Conservation (phyloP, 2,329 filamentous ascomycete genomes). For the Verticillium tricorpus region DNA sequence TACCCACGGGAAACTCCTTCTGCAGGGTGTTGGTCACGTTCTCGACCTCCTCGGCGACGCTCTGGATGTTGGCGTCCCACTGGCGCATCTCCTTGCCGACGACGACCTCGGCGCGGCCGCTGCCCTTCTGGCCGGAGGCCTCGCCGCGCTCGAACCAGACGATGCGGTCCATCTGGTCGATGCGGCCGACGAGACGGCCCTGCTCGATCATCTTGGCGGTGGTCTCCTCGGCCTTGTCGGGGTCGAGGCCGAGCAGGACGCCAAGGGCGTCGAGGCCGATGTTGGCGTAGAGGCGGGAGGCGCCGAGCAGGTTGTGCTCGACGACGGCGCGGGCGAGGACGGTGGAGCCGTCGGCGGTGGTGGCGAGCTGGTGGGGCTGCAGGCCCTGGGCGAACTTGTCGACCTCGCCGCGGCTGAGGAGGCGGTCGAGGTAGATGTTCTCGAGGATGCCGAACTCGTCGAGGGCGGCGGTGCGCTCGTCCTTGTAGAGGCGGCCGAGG, state of each 20-base stretch:
- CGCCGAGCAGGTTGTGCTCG: conserved; percentile 90
- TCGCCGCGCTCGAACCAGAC: conserved; percentile 82
- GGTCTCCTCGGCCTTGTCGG: conserved; percentile 81
- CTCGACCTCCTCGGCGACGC: conserved; percentile 84
- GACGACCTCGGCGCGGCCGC: conserved; percentile 57
- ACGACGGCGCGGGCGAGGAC: conserved; percentile 90
- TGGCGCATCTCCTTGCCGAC: conserved; percentile 69
- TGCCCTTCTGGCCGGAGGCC: conserved; percentile 64
- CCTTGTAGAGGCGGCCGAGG: conserved; percentile 84
- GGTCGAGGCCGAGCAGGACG: conserved; percentile 69
- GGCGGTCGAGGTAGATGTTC: conserved; percentile 93
- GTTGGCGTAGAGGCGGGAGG: conserved; percentile 74
- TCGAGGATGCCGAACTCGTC: conserved; percentile 85
- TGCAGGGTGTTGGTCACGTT: conserved; percentile 78
- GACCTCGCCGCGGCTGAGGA: conserved; percentile 79
- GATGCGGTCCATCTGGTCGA: conserved; percentile 87
- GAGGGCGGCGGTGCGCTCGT: conserved; percentile 73
- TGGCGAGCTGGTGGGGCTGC: conserved; percentile 83
- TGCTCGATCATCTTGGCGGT: conserved; percentile 96
- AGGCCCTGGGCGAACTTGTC: conserved; percentile 78
- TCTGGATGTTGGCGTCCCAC: conserved; percentile 88
- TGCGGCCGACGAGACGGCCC: conserved; percentile 77
- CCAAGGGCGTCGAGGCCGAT: conserved; percentile 74
- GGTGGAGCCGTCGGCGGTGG: conserved; percentile 84
- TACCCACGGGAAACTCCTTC: conserved; percentile 66